Base-by-base conservation (phyloP, 257 asterid species). In the Scutellaria baicalensis region DNA sequence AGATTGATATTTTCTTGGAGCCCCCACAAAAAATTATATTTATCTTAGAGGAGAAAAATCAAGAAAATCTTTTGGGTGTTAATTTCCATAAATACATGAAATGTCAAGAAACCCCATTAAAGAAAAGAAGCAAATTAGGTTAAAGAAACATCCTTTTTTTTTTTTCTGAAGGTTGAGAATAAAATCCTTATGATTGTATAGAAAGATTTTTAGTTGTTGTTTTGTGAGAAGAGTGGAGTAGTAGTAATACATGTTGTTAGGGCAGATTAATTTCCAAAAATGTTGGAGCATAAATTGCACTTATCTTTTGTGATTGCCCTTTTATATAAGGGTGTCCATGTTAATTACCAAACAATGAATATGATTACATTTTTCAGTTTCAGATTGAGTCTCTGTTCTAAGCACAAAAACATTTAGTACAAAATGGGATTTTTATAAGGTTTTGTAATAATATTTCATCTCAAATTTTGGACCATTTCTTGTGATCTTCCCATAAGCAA, bases 141-240 rank as follows among this genome's bases (percentile, higher is more conserved):
- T 51, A 9, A 36, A 51, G 43, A 65, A 42, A 75, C 33, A 3
- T 27, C 33, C 4, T 27, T 27, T 4, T 27, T 27, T 27, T 27
- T 27, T 27, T 27, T 27, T 27, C 4, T 1, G 68, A 68, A 68
- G 18, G 60, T 33, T 60, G 23, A 64, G 76, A 70, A 55, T 39
- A 76, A 69, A 76, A 76, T 64, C 64, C 5, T 16, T 6, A 38
- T 57, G 62, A 76, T 55, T 40, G 17, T 49, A 13, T 6, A 8
- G 59, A 40, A 59, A 52, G 77, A 71, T 71, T 71, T 74, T 77
- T 72, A 39, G 54, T 68, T 61, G 74, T 73, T 54, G 72, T 54
- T 77, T 77, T 45, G 71, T 54, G 56, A 58, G 63, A 20, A 16
- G 9, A 45, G 14, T 42, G 14, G 38, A 35, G 50, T 31, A 31